Evolutionary conservation across 306 rosid species (phyloP).

Genomic region (Ochetophila trinervis): DNA sequence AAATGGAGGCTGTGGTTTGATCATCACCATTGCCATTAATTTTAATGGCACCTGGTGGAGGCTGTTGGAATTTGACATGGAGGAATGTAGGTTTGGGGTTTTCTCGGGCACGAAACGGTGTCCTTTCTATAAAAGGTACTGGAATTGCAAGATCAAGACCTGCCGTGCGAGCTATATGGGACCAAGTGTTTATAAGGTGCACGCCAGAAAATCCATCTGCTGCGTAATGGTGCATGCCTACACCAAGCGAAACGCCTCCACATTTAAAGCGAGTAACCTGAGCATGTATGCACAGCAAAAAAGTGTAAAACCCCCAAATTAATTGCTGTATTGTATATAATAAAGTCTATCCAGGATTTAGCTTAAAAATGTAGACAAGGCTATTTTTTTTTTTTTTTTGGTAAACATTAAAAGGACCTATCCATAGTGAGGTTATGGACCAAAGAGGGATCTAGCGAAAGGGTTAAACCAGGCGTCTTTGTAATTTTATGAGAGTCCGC

Average conservation of each 20-base stretch:
- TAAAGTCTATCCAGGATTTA: too few relatives aligned
- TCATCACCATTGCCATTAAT: constrained; percentile 21
- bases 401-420: too few relatives aligned
- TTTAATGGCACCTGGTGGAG: constrained; percentile 57
- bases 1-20: constrained; percentile 43
- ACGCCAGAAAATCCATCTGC: constrained; percentile 78
- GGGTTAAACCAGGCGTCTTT: too few relatives aligned
- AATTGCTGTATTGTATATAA: too few relatives aligned
- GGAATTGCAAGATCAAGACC: constrained; percentile 41
- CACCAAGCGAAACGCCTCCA: constrained; percentile 75
- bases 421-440: too few relatives aligned
- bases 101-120: constrained; percentile 56
- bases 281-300: not conserved
- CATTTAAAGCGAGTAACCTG: constrained; percentile 76
- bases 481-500: too few relatives aligned
- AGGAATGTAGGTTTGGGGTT: constrained; percentile 60
- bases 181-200: constrained; percentile 70
- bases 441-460: too few relatives aligned
- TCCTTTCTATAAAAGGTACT: constrained; percentile 56
- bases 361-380: too few relatives aligned
- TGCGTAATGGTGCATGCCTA: constrained; percentile 63
- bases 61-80: constrained; percentile 59
- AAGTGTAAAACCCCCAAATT: not conserved
- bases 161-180: constrained; percentile 67
- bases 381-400: too few relatives aligned